These are phyloP conservation scores for Exophiala dermatitidis DNA, from an alignment of 2,329 filamentous ascomycete genomes.

Conservation along the genomic window DNA sequence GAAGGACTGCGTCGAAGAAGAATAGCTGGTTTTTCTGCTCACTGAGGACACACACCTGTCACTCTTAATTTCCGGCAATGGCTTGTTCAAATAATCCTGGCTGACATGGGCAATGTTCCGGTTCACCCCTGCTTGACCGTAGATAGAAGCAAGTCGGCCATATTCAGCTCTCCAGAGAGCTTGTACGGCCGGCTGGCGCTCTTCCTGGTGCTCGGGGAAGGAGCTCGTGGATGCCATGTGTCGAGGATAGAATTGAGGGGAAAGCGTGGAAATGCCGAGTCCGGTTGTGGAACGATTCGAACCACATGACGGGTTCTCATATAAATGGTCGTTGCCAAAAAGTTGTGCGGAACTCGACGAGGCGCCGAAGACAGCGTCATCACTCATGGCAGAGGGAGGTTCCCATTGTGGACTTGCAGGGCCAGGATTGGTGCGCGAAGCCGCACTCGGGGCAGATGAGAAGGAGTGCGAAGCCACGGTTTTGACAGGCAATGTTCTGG, in stretches of 20 bases:
- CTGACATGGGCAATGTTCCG: conserved; percentile 8
- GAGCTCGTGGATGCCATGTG: conserved; percentile 17
- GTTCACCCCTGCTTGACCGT: conserved; percentile 17
- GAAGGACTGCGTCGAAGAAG: conserved; percentile 9
- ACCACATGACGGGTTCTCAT: background rate
- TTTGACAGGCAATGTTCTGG: too few relatives aligned
- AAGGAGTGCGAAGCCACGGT: conserved; percentile 1
- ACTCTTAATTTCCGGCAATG: background rate
- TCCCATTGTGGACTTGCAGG: conserved; percentile 5
- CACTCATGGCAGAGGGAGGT: conserved; percentile 7
- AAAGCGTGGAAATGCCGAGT: conserved; percentile 8
- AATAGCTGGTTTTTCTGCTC: background rate
- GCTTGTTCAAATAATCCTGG: background rate
- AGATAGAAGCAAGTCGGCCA: conserved; percentile 23
- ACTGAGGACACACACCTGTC: background rate
- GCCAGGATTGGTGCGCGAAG: conserved; percentile 2
- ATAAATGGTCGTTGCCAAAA: conserved; percentile 2
- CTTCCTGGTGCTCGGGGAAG: conserved; percentile 15
- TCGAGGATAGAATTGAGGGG: conserved; percentile 4
- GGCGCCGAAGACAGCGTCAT: background rate
- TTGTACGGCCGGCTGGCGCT: conserved; percentile 23
- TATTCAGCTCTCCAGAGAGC: conserved; percentile 28
- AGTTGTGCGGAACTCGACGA: background rate
- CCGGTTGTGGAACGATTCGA: background rate
- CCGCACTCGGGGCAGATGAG: conserved; percentile 12